Evolutionary conservation across 1,284 basidiomycete species (phyloP).

Genomic region (Cryptococcus depauperatus): DNA sequence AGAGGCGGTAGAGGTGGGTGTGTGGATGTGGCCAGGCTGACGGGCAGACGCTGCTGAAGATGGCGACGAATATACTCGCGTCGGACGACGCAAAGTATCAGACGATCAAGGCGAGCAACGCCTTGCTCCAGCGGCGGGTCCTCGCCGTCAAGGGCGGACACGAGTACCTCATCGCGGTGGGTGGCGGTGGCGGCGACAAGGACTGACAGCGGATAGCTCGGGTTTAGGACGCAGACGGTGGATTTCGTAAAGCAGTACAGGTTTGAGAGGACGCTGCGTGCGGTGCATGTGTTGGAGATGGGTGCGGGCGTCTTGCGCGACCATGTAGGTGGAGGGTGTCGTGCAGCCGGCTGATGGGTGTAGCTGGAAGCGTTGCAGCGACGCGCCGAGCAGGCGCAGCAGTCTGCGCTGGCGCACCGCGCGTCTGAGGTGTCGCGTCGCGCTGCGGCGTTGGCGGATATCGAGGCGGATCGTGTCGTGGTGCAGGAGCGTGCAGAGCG

Average conservation of each 20-base stretch:
- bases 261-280: constrained; percentile 23
- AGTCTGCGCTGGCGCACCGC: constrained; percentile 13
- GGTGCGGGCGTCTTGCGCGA: constrained; percentile 27
- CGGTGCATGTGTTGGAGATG: constrained; percentile 31
- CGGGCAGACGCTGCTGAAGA: constrained; percentile 39
- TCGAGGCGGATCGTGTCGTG: constrained; percentile 35
- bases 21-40: neutral
- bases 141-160: constrained; percentile 33
- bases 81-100: constrained; percentile 35
- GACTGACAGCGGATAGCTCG: constrained; percentile 24
- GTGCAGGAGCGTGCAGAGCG: constrained; percentile 31
- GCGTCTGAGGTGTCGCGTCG: constrained; percentile 30
- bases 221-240: constrained; percentile 32
- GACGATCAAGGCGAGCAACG: constrained; percentile 30
- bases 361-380: constrained; percentile 20
- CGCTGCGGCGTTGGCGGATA: constrained; percentile 26
- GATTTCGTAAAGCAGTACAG: constrained; percentile 30
- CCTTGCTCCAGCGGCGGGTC: constrained; percentile 33
- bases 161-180: constrained; percentile 39
- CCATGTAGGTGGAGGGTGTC: constrained; percentile 20
- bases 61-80: constrained; percentile 34
- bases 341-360: neutral
- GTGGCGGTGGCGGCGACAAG: constrained; percentile 2
- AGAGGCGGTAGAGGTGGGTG: constrained; percentile 39
- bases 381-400: constrained; percentile 8